Evolutionary conservation across 1,284 basidiomycete genomes (phyloP), one percentile per base, ranked within the genome.

Genomic region (Lentinula novae-zelandiae): DNA sequence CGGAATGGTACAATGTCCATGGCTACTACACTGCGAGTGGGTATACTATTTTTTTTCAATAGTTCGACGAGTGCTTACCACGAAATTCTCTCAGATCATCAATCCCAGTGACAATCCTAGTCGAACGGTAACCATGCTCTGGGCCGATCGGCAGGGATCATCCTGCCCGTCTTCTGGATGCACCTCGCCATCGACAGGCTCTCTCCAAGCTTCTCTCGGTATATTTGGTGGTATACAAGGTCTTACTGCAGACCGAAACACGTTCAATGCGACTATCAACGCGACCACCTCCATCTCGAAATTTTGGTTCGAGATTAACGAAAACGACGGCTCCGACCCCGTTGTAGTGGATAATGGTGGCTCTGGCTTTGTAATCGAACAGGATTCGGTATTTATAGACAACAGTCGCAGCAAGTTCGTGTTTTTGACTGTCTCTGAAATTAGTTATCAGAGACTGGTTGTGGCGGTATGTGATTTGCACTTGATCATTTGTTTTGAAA

Each of bases 121-220:
- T 17, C 46, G 54, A 12, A 61, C 40, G 0, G 39, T 61, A 5
- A 61, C 34, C 10, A 34, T 61, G 54, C 33, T 61, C 13, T 61
- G 60, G 60, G 50, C 46, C 44, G 60, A 61, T 34, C 54, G 54
- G 10, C 53, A 57, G 50, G 49, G 49, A 13, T 61, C 60, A 6
- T 36, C 34, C 39, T 61, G 60, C 31, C 53, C 53, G 7, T 31
- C 42, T 6, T 31, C 46, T 27, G 60, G 60, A 22, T 61, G 60
- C 33, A 57, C 60, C n/a, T 9, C 8, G 12, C 60, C 48, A 20
- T 49, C 54, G 20, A 38, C 3, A 10, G n/a, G 12, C 9, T 10
- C 34, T 15, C 33, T 38, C 31, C 0, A 17, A n/a, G 59, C 48
- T n/a, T 39, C 40, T 20, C 17, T 58, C 44, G 38, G 15, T 36